A percentile compares a stretch with the other conserved stretches of the same genome.
Conservation (phyloP, 257 asterid species). For the Solanum habrochaites region DNA sequence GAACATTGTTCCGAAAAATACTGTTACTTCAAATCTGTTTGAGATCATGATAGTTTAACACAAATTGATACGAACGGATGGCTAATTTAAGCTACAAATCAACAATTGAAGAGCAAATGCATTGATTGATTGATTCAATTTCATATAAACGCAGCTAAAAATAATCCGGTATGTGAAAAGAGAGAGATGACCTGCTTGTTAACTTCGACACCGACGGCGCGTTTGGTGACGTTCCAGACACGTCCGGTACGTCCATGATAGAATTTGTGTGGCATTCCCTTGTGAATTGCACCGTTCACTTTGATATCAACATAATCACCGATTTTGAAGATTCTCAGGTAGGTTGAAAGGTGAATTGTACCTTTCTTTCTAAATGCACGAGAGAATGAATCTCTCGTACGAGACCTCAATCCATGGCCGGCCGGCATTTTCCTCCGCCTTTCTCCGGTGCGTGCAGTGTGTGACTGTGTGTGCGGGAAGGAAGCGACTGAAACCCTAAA, state of each 20-base stretch:
- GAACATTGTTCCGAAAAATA: neutral
- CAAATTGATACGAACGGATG: neutral
- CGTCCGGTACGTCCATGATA: constrained; percentile 44
- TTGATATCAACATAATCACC: constrained; percentile 38
- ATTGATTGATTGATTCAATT: neutral
- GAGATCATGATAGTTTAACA: neutral
- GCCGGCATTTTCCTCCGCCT: constrained; percentile 26
- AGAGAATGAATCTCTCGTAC: constrained; percentile 23
- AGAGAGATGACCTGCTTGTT: constrained; percentile 24
- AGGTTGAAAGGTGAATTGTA: constrained; percentile 12
- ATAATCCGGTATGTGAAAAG: neutral
- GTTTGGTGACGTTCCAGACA: constrained; percentile 36
- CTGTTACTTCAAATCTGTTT: neutral
- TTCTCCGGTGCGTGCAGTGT: neutral
- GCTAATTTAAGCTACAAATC: neutral
- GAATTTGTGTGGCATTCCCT: constrained; percentile 36
- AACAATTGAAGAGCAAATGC: neutral
- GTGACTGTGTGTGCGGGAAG: neutral
- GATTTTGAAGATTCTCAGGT: constrained; percentile 14
- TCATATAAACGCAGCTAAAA: neutral
- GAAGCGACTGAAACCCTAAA: neutral
- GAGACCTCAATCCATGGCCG: constrained; percentile 31
- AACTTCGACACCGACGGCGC: constrained; percentile 38
- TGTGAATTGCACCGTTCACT: constrained; percentile 37
- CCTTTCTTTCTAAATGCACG: constrained; percentile 34